Percentiles rank a stretch among this genome's conserved stretches.
Conservation (phyloP, 345 rosid genomes). For the Draba incana region DNA sequence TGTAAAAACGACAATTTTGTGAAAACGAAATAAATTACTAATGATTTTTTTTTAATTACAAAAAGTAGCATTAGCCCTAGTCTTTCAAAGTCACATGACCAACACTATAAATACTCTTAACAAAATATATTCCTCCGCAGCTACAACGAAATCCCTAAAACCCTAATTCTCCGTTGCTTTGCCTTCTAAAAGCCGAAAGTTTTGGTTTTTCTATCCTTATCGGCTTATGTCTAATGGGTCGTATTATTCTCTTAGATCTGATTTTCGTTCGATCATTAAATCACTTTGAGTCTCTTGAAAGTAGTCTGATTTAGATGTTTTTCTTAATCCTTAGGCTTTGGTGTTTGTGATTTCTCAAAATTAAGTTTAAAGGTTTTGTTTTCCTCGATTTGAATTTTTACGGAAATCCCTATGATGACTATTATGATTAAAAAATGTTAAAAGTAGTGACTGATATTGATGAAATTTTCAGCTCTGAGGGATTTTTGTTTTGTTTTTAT, state of each 20-base stretch:
- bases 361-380: not conserved
- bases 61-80: slow-evolving; percentile 17
- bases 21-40: no score
- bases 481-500: not conserved
- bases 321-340: not conserved
- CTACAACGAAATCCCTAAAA: not conserved
- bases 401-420: slow-evolving; percentile 30
- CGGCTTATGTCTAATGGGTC: not conserved
- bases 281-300: not conserved
- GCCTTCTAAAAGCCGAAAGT: not conserved
- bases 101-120: slow-evolving; percentile 14
- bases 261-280: not conserved
- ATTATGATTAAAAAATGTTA: slow-evolving; percentile 23
- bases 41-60: no score
- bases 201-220: not conserved
- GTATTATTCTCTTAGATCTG: not conserved
- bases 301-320: not conserved
- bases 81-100: slow-evolving; percentile 1
- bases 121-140: not conserved
- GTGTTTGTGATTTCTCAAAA: not conserved
- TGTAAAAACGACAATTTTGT: no score
- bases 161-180: not conserved
- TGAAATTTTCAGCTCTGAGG: slow-evolving; percentile 19
- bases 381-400: not conserved
- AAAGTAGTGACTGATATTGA: slow-evolving; percentile 36